These are phyloP conservation scores for Ogataea chonburiensis DNA, from an alignment of 805 yeast genomes.

Conservation along the genomic window DNA sequence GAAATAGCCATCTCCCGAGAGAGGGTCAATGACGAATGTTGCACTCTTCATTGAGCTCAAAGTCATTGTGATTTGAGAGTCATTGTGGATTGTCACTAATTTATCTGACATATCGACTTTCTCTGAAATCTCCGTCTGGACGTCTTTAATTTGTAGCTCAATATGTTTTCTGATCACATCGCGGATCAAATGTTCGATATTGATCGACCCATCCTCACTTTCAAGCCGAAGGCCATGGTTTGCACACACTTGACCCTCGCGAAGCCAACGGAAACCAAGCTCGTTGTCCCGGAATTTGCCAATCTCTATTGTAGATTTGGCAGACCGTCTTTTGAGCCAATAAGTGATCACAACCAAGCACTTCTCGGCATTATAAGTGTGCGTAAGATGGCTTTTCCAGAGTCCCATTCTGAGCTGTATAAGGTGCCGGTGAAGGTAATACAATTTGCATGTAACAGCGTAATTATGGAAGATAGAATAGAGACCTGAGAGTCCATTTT, in stretches of 20 bases:
- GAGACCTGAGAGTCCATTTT: slow-evolving; percentile 48
- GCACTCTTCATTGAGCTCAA: slow-evolving; percentile 31
- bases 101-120: slow-evolving; percentile 32
- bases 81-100: slow-evolving; percentile 28
- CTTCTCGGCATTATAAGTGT: slow-evolving; percentile 53
- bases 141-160: slow-evolving; percentile 34
- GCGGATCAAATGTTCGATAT: slow-evolving; percentile 39
- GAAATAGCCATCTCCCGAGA: slow-evolving; percentile 44
- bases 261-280: slow-evolving; percentile 60
- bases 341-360: slow-evolving; percentile 57
- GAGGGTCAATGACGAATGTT: slow-evolving; percentile 32
- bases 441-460: slow-evolving; percentile 62
- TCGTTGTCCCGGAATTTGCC: slow-evolving; percentile 50
- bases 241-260: slow-evolving; percentile 42
- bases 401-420: slow-evolving; percentile 46
- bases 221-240: slow-evolving; percentile 33
- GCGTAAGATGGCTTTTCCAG: slow-evolving; percentile 63
- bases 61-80: slow-evolving; percentile 28
- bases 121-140: slow-evolving; percentile 32
- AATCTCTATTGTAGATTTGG: slow-evolving; percentile 57
- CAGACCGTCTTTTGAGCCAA: slow-evolving; percentile 57
- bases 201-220: slow-evolving; percentile 32
- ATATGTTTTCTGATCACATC: slow-evolving; percentile 42
- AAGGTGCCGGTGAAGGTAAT: slow-evolving; percentile 58
- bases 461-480: slow-evolving; percentile 57